phyloP scores from a whole-genome alignment of 2,329 filamentous ascomycete genomes.

The Fusarium papillatum region DNA sequence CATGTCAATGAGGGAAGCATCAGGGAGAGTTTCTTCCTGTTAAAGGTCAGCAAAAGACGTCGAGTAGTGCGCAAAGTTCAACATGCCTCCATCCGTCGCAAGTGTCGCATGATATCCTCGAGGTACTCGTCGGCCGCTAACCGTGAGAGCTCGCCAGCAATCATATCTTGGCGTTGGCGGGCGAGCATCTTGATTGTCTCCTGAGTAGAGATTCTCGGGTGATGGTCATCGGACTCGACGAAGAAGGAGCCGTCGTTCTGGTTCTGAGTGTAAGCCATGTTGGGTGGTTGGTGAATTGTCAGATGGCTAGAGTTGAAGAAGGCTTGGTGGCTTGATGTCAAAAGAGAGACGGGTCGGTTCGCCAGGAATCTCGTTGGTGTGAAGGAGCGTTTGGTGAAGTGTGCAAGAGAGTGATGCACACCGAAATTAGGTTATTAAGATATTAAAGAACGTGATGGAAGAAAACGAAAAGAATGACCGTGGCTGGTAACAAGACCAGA shows the following conservation, averaged over 20 bases:
- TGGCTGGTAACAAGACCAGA: constrained; percentile 62
- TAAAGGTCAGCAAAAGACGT: constrained; percentile 41
- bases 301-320: constrained; percentile 34
- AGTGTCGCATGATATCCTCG: constrained; percentile 94
- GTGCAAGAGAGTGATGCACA: constrained; percentile 50
- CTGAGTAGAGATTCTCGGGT: constrained; percentile 74
- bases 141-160: constrained; percentile 90
- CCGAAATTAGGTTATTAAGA: constrained; percentile 65
- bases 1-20: constrained; percentile 98
- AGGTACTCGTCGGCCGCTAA: constrained; percentile 91
- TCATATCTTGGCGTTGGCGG: constrained; percentile 86
- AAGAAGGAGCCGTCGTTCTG: constrained; percentile 64
- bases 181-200: constrained; percentile 85
- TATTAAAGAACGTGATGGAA: constrained; percentile 72
- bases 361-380: constrained; percentile 64
- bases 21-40: constrained; percentile 87
- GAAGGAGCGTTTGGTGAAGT: constrained; percentile 52
- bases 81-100: constrained; percentile 92
- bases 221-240: constrained; percentile 67
- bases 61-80: not conserved
- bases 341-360: constrained; percentile 63
- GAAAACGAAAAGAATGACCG: constrained; percentile 69
- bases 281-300: constrained; percentile 45
- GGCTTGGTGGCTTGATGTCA: constrained; percentile 47
- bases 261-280: constrained; percentile 61